These are phyloP conservation scores for Leishmania lainsoni DNA, from an alignment of 208 protist species.

Conservation along the genomic window DNA sequence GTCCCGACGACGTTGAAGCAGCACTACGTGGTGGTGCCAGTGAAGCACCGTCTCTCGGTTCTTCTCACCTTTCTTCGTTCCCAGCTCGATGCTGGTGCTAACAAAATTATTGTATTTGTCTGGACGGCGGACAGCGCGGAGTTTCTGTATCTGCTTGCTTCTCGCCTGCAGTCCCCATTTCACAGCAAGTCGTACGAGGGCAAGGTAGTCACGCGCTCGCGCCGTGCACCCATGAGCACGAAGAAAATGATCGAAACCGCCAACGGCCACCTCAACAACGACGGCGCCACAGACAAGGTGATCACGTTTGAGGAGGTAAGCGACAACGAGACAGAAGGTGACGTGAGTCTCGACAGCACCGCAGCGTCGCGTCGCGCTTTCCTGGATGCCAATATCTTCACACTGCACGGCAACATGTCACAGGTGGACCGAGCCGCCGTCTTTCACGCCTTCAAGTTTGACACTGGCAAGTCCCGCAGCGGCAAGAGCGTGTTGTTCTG, in stretches of 20 bases:
- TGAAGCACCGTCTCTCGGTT: conserved; percentile 90
- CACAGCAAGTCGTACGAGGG: conserved; percentile 36
- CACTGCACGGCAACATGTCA: conserved; percentile 95
- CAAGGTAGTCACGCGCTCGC: conserved; percentile 29
- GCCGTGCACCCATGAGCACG: conserved; percentile 28
- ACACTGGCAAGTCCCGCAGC: conserved; percentile 39
- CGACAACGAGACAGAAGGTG: conserved; percentile 47
- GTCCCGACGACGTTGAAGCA: conserved; percentile 82
- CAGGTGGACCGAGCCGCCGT: conserved; percentile 93
- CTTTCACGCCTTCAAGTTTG: conserved; percentile 89
- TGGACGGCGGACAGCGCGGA: conserved; percentile 97
- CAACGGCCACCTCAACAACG: conserved; percentile 50
- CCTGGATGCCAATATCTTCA: conserved; percentile 84
- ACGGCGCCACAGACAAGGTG: conserved; percentile 37
- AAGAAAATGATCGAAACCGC: conserved; percentile 64
- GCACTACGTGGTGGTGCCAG: conserved; percentile 74
- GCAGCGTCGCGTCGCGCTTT: conserved; percentile 51
- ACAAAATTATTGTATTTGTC: conserved; percentile 97
- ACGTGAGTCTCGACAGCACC: conserved; percentile 9
- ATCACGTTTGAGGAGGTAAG: conserved; percentile 92
- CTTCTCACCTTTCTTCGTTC: conserved; percentile 92
- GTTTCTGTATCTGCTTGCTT: conserved; percentile 96
- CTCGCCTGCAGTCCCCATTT: conserved; percentile 72
- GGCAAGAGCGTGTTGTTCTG: conserved; percentile 93
- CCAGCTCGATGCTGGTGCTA: conserved; percentile 94